A percentile compares a stretch with the other conserved stretches of the same genome.
phyloP scores from a whole-genome alignment of 139 green algal genomes.

The Tetradesmus obliquus region DNA sequence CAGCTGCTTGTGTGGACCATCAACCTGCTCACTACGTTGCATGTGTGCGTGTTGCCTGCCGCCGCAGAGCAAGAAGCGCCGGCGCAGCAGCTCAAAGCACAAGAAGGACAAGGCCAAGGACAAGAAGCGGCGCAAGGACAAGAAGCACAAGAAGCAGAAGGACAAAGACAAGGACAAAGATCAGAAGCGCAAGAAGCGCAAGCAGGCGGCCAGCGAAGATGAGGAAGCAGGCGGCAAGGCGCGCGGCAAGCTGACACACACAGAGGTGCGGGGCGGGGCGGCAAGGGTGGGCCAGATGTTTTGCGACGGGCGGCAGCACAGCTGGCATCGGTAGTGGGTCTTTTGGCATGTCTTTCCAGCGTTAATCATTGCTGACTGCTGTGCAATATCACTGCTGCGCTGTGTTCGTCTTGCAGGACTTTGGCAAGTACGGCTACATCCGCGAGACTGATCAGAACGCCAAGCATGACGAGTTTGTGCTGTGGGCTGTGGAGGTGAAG shows the following conservation, averaged over 20 bases:
- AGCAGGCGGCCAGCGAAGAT: slow-evolving; percentile 17
- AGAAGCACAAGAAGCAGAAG: slow-evolving; percentile 47
- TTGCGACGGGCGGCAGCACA: background rate
- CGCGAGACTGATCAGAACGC: slow-evolving; percentile 63
- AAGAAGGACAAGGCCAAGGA: slow-evolving; percentile 46
- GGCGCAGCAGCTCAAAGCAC: slow-evolving; percentile 2
- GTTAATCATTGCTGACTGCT: no score
- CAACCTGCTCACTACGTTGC: background rate
- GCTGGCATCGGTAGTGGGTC: no score
- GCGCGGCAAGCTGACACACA: slow-evolving; percentile 22
- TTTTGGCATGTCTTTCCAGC: no score
- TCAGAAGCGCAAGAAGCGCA: slow-evolving; percentile 52
- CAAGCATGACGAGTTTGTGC: slow-evolving; percentile 86
- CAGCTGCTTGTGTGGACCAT: background rate
- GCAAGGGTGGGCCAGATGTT: background rate
- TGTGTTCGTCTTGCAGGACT: slow-evolving; percentile 58
- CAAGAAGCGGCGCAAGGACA: slow-evolving; percentile 32
- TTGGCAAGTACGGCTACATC: slow-evolving; percentile 87
- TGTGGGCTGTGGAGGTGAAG: slow-evolving; percentile 87
- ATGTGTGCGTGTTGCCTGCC: background rate
- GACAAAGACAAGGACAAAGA: slow-evolving; percentile 47
- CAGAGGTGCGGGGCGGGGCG: background rate
- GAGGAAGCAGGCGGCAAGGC: slow-evolving; percentile 20
- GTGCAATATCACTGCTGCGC: background rate
- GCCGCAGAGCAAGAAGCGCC: slow-evolving; percentile 44